Base-by-base conservation (phyloP, 257 asterid genomes). In the Voacanga thouarsii region DNA sequence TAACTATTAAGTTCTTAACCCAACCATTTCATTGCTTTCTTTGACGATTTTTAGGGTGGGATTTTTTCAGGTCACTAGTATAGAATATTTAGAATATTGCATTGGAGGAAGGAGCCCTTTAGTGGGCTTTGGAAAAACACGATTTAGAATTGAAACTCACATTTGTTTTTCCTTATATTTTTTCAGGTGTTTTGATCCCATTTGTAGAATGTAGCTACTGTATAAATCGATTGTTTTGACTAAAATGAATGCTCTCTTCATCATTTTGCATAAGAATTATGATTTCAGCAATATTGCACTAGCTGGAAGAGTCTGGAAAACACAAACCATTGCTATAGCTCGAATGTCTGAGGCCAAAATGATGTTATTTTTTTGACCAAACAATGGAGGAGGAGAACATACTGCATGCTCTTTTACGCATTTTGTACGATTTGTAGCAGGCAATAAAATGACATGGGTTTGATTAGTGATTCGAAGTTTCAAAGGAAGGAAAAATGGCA, bases 311-410 rank as follows among this genome's bases (percentile, higher is more conserved):
- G 63, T 18, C 24, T 33, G 37, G 37, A 33, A 33, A 33, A 2
- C 37, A 33, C 37, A 33, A 33, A 33, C 28, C 21, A 12, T 6
- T 12, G 41, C 26, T 0, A 21, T 26, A 61, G 9, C 4, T 61
- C 12, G 68, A 61, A 61, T 61, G 65, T 37, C 39, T 56, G 71
- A 57, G n/a, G 57, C 14, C 9, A 56, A 33, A 77, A 77, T 77
- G 80, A 77, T 78, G 71, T 28, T 78, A 18, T 18, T 67, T 6
- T 6, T 41, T 41, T 67, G 51, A 67, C 28, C 51, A 67, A 67
- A 66, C 23, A 18, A 37, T 37, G 44, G 6, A 65, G 43, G 39
- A 26, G 43, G 12, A 12, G 50, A 33, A 1, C 2, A 18, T 41
- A 41, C 12, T 57, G 30, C 7, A 2, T 2, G 37, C 37, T 33